Evolutionary conservation across 176 grass and related monocot genomes (phyloP).

Genomic region (Raddia distichophylla): DNA sequence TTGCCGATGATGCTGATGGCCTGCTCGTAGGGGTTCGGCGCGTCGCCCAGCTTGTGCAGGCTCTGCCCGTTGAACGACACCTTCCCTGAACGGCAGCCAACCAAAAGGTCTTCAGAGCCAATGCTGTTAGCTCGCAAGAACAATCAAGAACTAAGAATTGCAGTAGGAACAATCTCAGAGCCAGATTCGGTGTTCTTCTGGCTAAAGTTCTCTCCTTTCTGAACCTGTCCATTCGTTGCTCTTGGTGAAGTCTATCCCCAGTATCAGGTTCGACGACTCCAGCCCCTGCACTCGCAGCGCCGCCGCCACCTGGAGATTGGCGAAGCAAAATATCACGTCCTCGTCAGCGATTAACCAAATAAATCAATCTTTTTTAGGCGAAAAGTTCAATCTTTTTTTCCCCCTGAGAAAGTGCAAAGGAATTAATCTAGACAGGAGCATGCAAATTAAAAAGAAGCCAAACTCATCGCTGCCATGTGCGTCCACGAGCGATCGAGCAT

Average conservation of each 20-base stretch:
- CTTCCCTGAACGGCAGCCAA: slow-evolving; percentile 49
- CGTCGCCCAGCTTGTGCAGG: slow-evolving; percentile 58
- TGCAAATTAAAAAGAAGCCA: background rate
- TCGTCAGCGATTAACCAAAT: background rate
- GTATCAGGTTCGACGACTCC: slow-evolving; percentile 92
- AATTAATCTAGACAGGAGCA: background rate
- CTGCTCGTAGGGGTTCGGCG: slow-evolving; percentile 84
- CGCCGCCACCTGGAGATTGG: slow-evolving; percentile 63
- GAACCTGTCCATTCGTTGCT: slow-evolving; percentile 97
- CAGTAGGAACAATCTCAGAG: background rate
- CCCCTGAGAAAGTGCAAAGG: too few relatives aligned
- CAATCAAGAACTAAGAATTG: background rate
- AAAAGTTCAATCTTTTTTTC: too few relatives aligned
- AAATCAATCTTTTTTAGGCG: background rate
- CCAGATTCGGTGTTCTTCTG: background rate
- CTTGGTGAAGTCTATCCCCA: slow-evolving; percentile 98
- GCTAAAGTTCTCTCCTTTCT: background rate
- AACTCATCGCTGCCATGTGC: background rate
- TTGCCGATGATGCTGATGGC: slow-evolving; percentile 91
- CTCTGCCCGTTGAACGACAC: slow-evolving; percentile 75
- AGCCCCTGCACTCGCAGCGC: slow-evolving; percentile 67
- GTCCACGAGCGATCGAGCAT: background rate
- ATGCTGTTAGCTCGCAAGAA: slow-evolving; percentile 3
- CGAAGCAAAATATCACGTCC: background rate
- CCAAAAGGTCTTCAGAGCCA: background rate